Conservation (phyloP, 108 stramenopile genomes). For the Cyclotella sp. region DNA sequence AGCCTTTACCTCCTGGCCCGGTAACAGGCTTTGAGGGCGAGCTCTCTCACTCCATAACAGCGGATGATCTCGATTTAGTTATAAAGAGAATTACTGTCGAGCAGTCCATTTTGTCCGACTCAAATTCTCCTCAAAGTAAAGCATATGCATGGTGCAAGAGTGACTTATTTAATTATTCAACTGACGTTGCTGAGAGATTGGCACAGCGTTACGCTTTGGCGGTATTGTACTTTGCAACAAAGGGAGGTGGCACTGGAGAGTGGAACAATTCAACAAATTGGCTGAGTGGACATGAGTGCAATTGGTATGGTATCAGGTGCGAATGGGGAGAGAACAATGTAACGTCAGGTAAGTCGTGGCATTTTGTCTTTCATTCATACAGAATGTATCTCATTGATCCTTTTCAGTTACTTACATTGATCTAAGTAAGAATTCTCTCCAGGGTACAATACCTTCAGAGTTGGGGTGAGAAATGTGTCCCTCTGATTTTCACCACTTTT, state of each 20-base stretch:
- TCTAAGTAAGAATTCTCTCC: conserved; percentile 34
- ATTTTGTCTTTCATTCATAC: too few species aligned
- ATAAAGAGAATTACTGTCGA: conserved; percentile 33
- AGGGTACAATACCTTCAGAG: conserved; percentile 40
- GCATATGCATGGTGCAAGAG: conserved; percentile 37
- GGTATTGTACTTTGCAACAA: conserved; percentile 60
- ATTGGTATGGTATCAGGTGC: conserved; percentile 57
- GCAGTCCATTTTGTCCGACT: conserved; percentile 9
- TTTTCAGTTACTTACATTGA: conserved; percentile 38
- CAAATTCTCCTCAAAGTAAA: conserved; percentile 40
- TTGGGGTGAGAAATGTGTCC: conserved; percentile 27
- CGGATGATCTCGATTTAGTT: conserved; percentile 24
- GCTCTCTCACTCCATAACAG: conserved; percentile 21
- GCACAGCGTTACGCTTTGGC: conserved; percentile 60
- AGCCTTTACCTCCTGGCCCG: conserved; percentile 17
- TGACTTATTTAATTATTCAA: conserved; percentile 35
- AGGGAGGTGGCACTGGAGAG: conserved; percentile 29
- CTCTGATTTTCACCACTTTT: background rate
- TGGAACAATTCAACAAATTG: conserved; percentile 53
- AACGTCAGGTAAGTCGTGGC: background rate
- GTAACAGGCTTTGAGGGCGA: conserved; percentile 9
- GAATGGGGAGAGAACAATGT: conserved; percentile 26
- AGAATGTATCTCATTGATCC: too few species aligned
- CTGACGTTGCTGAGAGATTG: conserved; percentile 28
- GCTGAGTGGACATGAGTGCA: conserved; percentile 58